These are phyloP conservation scores for Forsythia viridissima DNA, from an alignment of 257 asterid species.

Conservation along the genomic window DNA sequence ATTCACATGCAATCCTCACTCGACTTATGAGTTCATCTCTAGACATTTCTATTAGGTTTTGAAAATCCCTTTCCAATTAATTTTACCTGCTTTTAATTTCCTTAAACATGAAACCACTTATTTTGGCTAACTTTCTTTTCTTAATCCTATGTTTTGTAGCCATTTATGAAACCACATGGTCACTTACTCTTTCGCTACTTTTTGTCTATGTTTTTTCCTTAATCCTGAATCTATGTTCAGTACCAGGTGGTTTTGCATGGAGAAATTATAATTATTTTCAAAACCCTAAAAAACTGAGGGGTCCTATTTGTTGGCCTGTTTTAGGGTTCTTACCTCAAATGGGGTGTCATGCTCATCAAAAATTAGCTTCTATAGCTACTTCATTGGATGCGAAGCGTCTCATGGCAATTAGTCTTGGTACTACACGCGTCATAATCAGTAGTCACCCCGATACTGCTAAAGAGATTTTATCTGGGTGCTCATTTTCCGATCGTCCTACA, in stretches of 20 bases:
- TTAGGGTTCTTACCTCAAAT: slow-evolving; percentile 54
- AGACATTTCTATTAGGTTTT: background rate
- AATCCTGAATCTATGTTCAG: slow-evolving; percentile 23
- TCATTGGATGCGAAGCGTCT: slow-evolving; percentile 42
- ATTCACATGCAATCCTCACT: slow-evolving; percentile 35
- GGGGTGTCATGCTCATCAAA: slow-evolving; percentile 57
- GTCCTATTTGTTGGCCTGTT: slow-evolving; percentile 55
- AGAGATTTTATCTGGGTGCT: slow-evolving; percentile 47
- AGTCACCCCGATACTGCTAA: slow-evolving; percentile 68
- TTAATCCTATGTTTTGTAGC: slow-evolving; percentile 31
- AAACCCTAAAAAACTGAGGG: slow-evolving; percentile 36
- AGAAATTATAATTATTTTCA: slow-evolving; percentile 25
- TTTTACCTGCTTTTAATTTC: background rate
- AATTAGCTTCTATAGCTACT: slow-evolving; percentile 44
- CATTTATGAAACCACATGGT: slow-evolving; percentile 22
- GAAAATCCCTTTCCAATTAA: background rate
- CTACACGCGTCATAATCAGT: slow-evolving; percentile 45
- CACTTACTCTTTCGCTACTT: slow-evolving; percentile 26
- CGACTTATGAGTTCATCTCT: slow-evolving; percentile 11
- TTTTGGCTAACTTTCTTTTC: slow-evolving; percentile 29
- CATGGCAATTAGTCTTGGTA: slow-evolving; percentile 62
- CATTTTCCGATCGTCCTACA: slow-evolving; percentile 55
- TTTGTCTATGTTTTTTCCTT: slow-evolving; percentile 23
- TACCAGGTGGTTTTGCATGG: slow-evolving; percentile 66
- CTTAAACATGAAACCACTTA: slow-evolving; percentile 35